Conservation (phyloP, 495 filamentous ascomycete genomes). For the Neurospora cerealis region DNA sequence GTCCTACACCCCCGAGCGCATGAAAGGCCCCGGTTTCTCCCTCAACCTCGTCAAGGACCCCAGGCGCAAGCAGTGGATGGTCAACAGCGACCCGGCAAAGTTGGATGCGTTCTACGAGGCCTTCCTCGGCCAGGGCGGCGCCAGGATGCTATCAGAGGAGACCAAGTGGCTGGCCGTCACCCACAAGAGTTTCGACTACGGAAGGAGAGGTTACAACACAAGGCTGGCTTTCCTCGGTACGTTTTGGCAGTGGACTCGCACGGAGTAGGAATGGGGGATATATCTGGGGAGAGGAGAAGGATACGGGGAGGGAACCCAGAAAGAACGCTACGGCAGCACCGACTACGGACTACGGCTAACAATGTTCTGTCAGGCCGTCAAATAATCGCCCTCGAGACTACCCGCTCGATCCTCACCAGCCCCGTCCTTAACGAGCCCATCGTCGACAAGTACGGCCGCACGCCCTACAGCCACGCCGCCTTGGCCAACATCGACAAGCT, state of each 20-base stretch:
- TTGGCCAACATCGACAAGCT: slow-evolving; percentile 65
- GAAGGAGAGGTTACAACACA: slow-evolving; percentile 87
- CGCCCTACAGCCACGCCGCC: slow-evolving; percentile 63
- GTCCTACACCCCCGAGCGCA: slow-evolving; percentile 66
- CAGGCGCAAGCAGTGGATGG: slow-evolving; percentile 40
- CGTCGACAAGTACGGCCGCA: slow-evolving; percentile 41
- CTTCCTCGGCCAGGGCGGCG: slow-evolving; percentile 60
- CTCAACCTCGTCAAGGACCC: slow-evolving; percentile 38
- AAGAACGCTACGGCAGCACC: not conserved
- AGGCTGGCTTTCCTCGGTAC: slow-evolving; percentile 82
- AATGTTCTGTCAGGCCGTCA: slow-evolving; percentile 51
- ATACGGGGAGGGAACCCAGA: not conserved
- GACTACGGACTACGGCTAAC: slow-evolving; percentile 2
- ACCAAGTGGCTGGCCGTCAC: slow-evolving; percentile 95
- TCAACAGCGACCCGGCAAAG: slow-evolving; percentile 63
- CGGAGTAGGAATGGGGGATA: slow-evolving; percentile 47
- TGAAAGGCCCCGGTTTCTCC: slow-evolving; percentile 63
- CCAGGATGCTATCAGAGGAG: slow-evolving; percentile 70
- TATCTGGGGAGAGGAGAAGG: slow-evolving; percentile 53
- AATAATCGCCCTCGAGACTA: slow-evolving; percentile 70
- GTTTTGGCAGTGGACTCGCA: slow-evolving; percentile 6
- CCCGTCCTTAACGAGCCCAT: slow-evolving; percentile 17
- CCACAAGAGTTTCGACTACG: slow-evolving; percentile 97
- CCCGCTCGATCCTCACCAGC: slow-evolving; percentile 53
- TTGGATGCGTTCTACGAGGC: slow-evolving; percentile 66